These are phyloP conservation scores for Parathielavia appendiculata DNA, from an alignment of 495 filamentous ascomycete species.

Conservation along the genomic window DNA sequence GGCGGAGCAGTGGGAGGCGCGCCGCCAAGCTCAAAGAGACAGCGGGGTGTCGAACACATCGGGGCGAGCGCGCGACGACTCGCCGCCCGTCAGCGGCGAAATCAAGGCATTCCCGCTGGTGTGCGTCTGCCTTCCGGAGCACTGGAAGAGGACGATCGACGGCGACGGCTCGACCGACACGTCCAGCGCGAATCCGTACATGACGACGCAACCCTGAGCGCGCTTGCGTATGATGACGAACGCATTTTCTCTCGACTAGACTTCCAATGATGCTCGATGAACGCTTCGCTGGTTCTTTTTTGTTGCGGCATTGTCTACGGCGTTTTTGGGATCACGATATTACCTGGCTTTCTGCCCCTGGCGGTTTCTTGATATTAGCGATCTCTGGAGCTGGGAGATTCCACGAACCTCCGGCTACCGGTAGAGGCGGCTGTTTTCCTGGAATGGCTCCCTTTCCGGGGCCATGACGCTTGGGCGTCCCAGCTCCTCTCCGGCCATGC, in stretches of 20 bases:
- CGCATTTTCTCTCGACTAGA: slow-evolving; percentile 22
- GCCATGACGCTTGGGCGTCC: background rate
- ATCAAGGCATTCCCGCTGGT: slow-evolving; percentile 98
- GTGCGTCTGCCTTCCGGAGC: slow-evolving; percentile 93
- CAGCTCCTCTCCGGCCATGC: background rate
- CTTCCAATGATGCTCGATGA: slow-evolving; percentile 34
- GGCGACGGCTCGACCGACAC: slow-evolving; percentile 64
- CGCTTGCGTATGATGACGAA: slow-evolving; percentile 24
- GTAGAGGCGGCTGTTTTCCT: background rate
- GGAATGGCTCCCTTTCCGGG: background rate
- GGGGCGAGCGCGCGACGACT: slow-evolving; percentile 51
- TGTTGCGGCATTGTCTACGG: slow-evolving; percentile 39
- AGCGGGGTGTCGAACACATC: slow-evolving; percentile 89
- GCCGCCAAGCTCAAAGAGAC: slow-evolving; percentile 74
- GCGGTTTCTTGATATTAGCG: background rate
- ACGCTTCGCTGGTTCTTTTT: slow-evolving; percentile 14
- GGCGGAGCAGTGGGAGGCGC: slow-evolving; percentile 82
- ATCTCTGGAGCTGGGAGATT: background rate
- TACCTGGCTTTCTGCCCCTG: background rate
- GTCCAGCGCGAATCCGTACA: slow-evolving; percentile 41
- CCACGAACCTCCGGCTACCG: background rate
- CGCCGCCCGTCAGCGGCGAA: slow-evolving; percentile 68
- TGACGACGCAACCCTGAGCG: slow-evolving; percentile 30
- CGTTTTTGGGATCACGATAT: slow-evolving; percentile 27
- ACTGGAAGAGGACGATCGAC: slow-evolving; percentile 97